Evolutionary conservation across 805 yeast species (phyloP), one percentile per base, ranked within the genome.

Genomic region (Kodamaea kaohsiungensis): DNA sequence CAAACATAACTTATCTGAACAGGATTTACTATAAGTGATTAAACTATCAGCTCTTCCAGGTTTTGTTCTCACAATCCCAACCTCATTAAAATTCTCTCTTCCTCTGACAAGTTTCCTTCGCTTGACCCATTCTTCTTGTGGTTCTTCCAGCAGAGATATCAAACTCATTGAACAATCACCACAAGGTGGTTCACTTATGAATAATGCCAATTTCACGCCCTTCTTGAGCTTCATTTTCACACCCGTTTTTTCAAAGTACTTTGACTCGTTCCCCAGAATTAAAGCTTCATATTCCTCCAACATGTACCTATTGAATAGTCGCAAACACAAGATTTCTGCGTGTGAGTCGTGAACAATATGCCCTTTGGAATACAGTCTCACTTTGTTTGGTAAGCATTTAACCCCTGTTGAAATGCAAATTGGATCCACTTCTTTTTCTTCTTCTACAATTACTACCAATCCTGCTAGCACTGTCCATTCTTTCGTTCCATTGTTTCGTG

Each of bases 381-480:
- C 66, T 1, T 59, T 65, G 60, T 86, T 82, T 0, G 98, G 92
- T 16, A 81, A 61, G 0, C 90, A 81, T 65, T 95, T 95, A 49
- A 91, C 88, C 0, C 99, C 99, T 0, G 98, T 90, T 0, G 91
- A 78, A 3, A 89, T 45, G 0, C 84, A 67, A 2, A 89, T 61
- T 1, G 82, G 72, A 5, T 65, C 55, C 1, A 76, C 35, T 3
- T 59, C 57, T 4, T 58, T 66, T 12, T 59, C 59, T 3, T 63
- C 50, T 9, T 70, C 17, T 0, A 83, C 81, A 0, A 22, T 22
- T 22, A 22, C 25, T 22, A 89, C 91, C 0, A 91, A 61, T 0
- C 92, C 87, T 0, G 96, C 89, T 15, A 91, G 61, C 0, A 91
- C 89, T 0, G 97, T 89, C 91, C 96, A 91, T 71, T 92, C 97